Conservation (phyloP, 2,329 filamentous ascomycete species). For the Eurotiales sp. region DNA sequence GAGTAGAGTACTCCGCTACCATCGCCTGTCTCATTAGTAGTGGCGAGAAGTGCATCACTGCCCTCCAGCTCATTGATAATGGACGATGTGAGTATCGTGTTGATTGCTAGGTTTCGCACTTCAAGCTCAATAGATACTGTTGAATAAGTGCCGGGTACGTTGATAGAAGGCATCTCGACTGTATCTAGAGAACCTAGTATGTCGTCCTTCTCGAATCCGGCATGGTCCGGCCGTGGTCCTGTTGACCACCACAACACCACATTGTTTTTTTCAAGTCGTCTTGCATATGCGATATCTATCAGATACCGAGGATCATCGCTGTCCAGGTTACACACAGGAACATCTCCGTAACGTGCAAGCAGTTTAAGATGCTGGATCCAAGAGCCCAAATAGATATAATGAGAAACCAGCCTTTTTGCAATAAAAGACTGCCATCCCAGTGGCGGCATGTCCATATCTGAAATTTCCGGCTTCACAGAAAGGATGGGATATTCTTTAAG, state of each 20-base stretch:
- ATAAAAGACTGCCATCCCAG: constrained; percentile 91
- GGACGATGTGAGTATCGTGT: constrained; percentile 93
- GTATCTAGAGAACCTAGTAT: constrained; percentile 76
- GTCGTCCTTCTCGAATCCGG: constrained; percentile 91
- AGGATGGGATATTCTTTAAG: constrained; percentile 82
- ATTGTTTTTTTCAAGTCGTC: constrained; percentile 82
- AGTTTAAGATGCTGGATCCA: constrained; percentile 89
- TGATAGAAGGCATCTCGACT: constrained; percentile 87
- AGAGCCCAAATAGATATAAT: constrained; percentile 87
- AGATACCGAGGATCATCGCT: constrained; percentile 89
- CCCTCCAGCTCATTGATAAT: constrained; percentile 96
- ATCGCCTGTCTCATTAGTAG: constrained; percentile 59
- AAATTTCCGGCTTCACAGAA: constrained; percentile 73
- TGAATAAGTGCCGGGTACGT: constrained; percentile 88
- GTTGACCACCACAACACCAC: constrained; percentile 97
- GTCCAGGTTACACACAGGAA: constrained; percentile 93
- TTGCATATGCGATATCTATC: constrained; percentile 92
- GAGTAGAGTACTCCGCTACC: constrained; percentile 70
- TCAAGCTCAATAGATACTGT: constrained; percentile 96
- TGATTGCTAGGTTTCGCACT: constrained; percentile 91
- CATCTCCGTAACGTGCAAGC: constrained; percentile 85
- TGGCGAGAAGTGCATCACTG: constrained; percentile 80
- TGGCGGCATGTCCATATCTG: constrained; percentile 82
- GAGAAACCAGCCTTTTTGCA: constrained; percentile 77
- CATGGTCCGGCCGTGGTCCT: constrained; percentile 84